phyloP scores from a whole-genome alignment of 306 rosid genomes.

The Lagenaria siceraria region DNA sequence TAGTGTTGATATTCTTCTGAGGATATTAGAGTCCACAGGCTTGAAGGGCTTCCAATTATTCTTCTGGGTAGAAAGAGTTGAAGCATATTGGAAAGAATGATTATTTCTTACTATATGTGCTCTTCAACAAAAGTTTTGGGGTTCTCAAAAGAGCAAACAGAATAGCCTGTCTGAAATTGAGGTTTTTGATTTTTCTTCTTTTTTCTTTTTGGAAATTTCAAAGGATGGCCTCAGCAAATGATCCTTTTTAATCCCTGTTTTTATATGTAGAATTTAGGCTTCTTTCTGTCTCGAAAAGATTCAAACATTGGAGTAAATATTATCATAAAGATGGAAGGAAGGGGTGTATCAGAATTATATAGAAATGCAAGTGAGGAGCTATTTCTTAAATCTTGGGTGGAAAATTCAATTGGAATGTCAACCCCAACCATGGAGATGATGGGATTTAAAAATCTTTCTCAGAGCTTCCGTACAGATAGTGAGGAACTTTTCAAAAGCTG shows the following conservation, averaged over 20 bases:
- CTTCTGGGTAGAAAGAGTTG: background rate
- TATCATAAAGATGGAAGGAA: conserved; percentile 60
- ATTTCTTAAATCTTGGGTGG: conserved; percentile 65
- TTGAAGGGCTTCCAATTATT: background rate
- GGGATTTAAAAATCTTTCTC: conserved; percentile 69
- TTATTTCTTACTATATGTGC: background rate
- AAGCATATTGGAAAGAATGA: background rate
- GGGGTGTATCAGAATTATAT: conserved; percentile 61
- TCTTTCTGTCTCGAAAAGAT: conserved; percentile 9
- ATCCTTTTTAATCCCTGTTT: conserved; percentile 15
- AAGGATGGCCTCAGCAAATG: conserved; percentile 10
- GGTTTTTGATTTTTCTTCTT: background rate
- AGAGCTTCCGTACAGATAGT: conserved; percentile 59
- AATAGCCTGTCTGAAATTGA: background rate
- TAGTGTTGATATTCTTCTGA: background rate
- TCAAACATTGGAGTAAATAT: conserved; percentile 3
- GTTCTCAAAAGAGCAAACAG: background rate
- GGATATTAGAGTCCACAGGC: background rate
- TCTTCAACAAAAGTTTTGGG: background rate
- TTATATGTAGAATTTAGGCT: conserved; percentile 8
- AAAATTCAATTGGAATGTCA: conserved; percentile 53
- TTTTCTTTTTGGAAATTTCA: conserved; percentile 11
- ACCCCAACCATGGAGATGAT: conserved; percentile 66
- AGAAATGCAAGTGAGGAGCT: conserved; percentile 79
- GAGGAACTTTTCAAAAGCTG: conserved; percentile 94